phyloP scores from a whole-genome alignment of 2,329 filamentous ascomycete genomes.

The Colletotrichum musae region DNA sequence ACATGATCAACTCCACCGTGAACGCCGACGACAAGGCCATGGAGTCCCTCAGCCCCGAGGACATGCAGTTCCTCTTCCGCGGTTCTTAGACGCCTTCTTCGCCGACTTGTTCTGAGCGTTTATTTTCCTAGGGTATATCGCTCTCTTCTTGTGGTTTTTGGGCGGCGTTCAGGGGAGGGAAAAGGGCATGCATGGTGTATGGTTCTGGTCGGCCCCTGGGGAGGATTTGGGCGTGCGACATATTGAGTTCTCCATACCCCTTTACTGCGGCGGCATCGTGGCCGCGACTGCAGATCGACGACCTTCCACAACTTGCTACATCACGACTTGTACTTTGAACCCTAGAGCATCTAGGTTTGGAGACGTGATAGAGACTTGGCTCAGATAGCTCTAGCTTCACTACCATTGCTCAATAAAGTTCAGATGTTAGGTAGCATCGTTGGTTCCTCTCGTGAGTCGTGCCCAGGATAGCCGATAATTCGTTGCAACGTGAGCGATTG shows the following conservation, averaged over 20 bases:
- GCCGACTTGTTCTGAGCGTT: background rate
- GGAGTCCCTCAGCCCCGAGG: constrained; percentile 90
- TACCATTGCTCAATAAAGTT: constrained; percentile 15
- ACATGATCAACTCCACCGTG: constrained; percentile 97
- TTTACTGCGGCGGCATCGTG: constrained; percentile 11
- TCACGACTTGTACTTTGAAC: background rate
- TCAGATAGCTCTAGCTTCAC: background rate
- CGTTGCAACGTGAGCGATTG: constrained; percentile 5
- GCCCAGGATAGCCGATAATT: background rate
- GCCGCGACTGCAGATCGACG: constrained; percentile 7
- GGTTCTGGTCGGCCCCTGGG: background rate
- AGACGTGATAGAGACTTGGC: constrained; percentile 4
- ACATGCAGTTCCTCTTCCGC: constrained; percentile 97
- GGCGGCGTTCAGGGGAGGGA: constrained; percentile 22
- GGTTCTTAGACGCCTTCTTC: constrained; percentile 57
- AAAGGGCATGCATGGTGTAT: constrained; percentile 1
- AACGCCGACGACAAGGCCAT: constrained; percentile 93
- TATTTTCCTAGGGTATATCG: background rate
- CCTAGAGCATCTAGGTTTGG: background rate
- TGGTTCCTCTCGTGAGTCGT: background rate
- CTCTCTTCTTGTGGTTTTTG: constrained; percentile 1
- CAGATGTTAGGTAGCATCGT: constrained; percentile 7
- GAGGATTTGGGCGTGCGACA: constrained; percentile 24
- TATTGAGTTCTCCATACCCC: constrained; percentile 23
- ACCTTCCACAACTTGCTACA: background rate